Percentiles rank a stretch among this genome's conserved stretches.
Conservation (phyloP, 257 asterid genomes). For the Solanum bukasovii region DNA sequence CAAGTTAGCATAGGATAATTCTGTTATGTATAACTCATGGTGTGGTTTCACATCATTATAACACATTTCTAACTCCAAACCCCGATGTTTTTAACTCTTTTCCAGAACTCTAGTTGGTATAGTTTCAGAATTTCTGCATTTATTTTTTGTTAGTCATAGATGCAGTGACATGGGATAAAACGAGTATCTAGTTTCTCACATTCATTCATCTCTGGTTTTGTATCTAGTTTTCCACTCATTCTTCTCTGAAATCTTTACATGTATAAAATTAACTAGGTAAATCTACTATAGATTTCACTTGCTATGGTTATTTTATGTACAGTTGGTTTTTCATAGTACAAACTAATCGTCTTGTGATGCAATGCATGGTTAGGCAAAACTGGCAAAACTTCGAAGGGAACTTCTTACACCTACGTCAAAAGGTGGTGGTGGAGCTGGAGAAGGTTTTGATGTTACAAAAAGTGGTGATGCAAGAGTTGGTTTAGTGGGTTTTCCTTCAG, state of each 20-base stretch:
- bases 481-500: slow-evolving; percentile 95
- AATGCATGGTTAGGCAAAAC: slow-evolving; percentile 59
- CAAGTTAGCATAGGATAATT: neutral
- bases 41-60: neutral
- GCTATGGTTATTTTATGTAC: neutral
- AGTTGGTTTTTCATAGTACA: neutral
- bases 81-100: neutral
- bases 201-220: neutral
- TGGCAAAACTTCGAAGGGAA: slow-evolving; percentile 95
- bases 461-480: slow-evolving; percentile 99
- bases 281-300: neutral
- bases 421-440: slow-evolving; percentile 99
- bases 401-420: slow-evolving; percentile 80
- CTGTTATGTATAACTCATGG: neutral
- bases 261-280: neutral
- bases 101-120: neutral
- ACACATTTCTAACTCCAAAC: neutral
- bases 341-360: neutral
- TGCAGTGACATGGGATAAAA: neutral
- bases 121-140: neutral
- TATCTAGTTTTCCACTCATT: neutral
- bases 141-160: neutral
- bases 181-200: neutral
- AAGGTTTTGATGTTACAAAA: slow-evolving; percentile 97
- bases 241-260: neutral